These are phyloP conservation scores for Coniophora puteana DNA, from an alignment of 1,284 basidiomycete species.

Conservation along the genomic window DNA sequence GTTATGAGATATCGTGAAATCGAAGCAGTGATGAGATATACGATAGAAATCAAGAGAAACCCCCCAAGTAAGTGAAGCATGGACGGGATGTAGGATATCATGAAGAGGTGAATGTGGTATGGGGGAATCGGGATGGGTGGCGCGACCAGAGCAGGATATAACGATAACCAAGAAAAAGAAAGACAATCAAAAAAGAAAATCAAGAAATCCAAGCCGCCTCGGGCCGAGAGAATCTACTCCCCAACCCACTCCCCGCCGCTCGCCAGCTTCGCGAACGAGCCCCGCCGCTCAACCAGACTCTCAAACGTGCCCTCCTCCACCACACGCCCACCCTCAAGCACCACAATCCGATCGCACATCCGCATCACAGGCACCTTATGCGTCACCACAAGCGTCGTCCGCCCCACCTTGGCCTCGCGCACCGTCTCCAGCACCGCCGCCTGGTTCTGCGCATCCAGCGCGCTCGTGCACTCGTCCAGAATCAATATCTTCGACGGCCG, in stretches of 20 bases:
- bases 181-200: not conserved
- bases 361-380: slow-evolving; percentile 92
- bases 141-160: not conserved
- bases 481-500: slow-evolving; percentile 74
- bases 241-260: slow-evolving; percentile 83
- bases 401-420: slow-evolving; percentile 53
- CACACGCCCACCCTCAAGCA: slow-evolving; percentile 74
- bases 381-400: slow-evolving; percentile 90
- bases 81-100: not conserved
- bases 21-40: not conserved
- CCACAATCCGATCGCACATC: slow-evolving; percentile 87
- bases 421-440: slow-evolving; percentile 79
- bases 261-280: slow-evolving; percentile 81
- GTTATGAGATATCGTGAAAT: too few relatives aligned
- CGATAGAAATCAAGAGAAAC: not conserved
- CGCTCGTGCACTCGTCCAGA: slow-evolving; percentile 92
- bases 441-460: slow-evolving; percentile 84
- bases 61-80: slow-evolving; percentile 3
- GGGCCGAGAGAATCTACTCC: slow-evolving; percentile 28
- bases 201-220: not conserved
- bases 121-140: slow-evolving; percentile 2
- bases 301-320: slow-evolving; percentile 81
- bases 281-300: slow-evolving; percentile 62
- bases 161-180: slow-evolving; percentile 4
- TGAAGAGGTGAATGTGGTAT: not conserved